Evolutionary conservation across 257 asterid species (phyloP), one percentile per base, ranked within the genome.

Genomic region (Solanum dulcamara): DNA sequence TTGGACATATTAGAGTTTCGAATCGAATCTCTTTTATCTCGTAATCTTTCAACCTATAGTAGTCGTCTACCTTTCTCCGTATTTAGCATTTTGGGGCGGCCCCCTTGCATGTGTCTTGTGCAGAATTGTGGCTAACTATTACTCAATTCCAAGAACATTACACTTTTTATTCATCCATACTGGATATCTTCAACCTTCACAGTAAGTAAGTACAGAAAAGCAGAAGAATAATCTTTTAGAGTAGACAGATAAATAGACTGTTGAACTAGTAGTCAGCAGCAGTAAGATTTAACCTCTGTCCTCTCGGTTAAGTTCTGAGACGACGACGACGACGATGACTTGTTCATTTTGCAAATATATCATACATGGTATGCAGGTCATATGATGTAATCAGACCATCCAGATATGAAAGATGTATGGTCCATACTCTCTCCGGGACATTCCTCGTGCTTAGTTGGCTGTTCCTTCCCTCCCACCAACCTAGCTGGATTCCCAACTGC

Each of bases 401-500:
- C 87, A 32, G 87, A 71, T 59, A 87, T 85, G 46, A 87, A 89
- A n/a, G 90, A 89, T 42, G 91, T 89, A 75, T 87, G 91, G 82
- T 89, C 90, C 91, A 89, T 87, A n/a, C 89, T 85, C 81, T 85
- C 91, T 55, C 90, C 91, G 1, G 91, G 89, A 46, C 84, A 74
- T 51, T 89, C 91, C 37, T 89, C 90, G 0, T 85, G 90, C 84
- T 62, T 48, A 28, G 79, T 87, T 13, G 90, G 90, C 42, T 84
- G 85, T 82, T 83, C 75, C 80, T 75, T 89, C 6, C 91, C 89
- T 46, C 93, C 93, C 20, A 93, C 88, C 79, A 93, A 38, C 88
- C 91, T 92, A 2, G 96, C 97, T 1, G 98, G 98, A 87, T 93
- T 95, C 22, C 97, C 97, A 28, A 93, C 96, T 2, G 97, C 98